A percentile compares a stretch with the other conserved stretches of the same genome.
Conservation (phyloP, 1,139 yeast genomes). For the Geotrichum restrictum region DNA sequence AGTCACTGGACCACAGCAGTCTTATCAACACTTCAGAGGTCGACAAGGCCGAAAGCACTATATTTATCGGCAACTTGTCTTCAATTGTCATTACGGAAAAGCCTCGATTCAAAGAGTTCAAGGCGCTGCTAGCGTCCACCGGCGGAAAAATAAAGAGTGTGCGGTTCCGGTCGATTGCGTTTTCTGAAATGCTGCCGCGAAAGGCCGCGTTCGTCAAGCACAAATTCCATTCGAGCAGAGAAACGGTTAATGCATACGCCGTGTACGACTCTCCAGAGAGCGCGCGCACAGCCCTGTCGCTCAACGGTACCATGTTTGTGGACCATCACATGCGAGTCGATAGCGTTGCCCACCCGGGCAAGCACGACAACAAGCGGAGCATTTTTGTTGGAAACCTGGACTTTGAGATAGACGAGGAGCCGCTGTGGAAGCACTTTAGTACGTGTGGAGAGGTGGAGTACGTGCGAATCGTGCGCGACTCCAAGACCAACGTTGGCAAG, state of each 20-base stretch:
- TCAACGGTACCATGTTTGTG: conserved; percentile 67
- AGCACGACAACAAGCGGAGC: conserved; percentile 77
- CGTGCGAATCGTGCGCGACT: conserved; percentile 84
- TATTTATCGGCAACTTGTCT: conserved; percentile 85
- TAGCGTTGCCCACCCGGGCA: conserved; percentile 84
- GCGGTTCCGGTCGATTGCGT: conserved; percentile 89
- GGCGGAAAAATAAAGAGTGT: conserved; percentile 63
- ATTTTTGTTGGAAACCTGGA: conserved; percentile 92
- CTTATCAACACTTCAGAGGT: conserved; percentile 45
- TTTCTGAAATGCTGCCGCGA: conserved; percentile 82
- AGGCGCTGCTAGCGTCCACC: conserved; percentile 50
- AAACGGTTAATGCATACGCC: conserved; percentile 81
- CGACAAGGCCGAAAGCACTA: conserved; percentile 80
- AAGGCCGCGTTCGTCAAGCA: conserved; percentile 86
- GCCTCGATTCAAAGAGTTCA: conserved; percentile 57
- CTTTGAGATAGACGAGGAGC: conserved; percentile 88
- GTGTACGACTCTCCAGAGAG: conserved; percentile 61
- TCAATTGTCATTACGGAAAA: conserved; percentile 55
- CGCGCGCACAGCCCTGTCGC: conserved; percentile 48
- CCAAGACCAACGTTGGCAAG: conserved; percentile 91
- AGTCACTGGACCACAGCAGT: conserved; percentile 7
- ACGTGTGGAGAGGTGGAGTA: conserved; percentile 71
- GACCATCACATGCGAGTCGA: conserved; percentile 84
- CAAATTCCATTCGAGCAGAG: conserved; percentile 70
- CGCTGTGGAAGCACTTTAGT: conserved; percentile 74